Base-by-base conservation (phyloP, 192 early-diverging fungal species). In the Chytriomyces sp. region DNA sequence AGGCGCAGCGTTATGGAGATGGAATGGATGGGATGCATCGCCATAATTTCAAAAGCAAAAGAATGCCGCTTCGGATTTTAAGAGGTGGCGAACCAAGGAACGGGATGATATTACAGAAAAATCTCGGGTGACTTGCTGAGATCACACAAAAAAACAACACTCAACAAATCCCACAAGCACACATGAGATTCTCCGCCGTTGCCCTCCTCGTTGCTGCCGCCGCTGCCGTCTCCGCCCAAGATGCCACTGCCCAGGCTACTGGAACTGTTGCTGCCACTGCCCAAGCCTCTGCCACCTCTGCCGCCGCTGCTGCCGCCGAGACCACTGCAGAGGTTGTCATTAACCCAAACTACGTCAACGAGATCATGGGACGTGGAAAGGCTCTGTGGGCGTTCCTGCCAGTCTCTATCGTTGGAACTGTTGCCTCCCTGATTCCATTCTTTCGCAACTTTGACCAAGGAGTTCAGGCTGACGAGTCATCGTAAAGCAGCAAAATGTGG, bases 381-480 rank as follows among this genome's bases (percentile, higher is more conserved):
- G 20, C 46, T 8, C 69, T 70, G 48, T 70, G 69, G 69, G 69
- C 69, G 3, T 35, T 70, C 13, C 13, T 53, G 18, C 69, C 69
- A 16, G 28, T 70, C 8, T 70, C 69, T 13, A 23, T 70, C 13
- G 69, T 70, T 9, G 69, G 69, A 18, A 70, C 69, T 5, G 26
- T 70, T 49, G 69, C 69, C 8, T 53, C 49, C 16, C 69, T 70
- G 18, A 24, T 70, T 50, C 69, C 69, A n/a, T 60, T 70, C 43
- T 70, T 70, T 11, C 28, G 69, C 13, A 70, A 70, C 53, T 70
- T 70, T 53, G 69, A 70, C 69, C 28, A 50, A 7, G 69, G 69
- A 20, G 16, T 60, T 3, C 69, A 70, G 53, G 16, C 49, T n/a
- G 68, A 66, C 44, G 7, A 63, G n/a, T n/a, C n/a, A n/a, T n/a